phyloP scores from a whole-genome alignment of 2,329 filamentous ascomycete species.

The Talaromyces sp. region DNA sequence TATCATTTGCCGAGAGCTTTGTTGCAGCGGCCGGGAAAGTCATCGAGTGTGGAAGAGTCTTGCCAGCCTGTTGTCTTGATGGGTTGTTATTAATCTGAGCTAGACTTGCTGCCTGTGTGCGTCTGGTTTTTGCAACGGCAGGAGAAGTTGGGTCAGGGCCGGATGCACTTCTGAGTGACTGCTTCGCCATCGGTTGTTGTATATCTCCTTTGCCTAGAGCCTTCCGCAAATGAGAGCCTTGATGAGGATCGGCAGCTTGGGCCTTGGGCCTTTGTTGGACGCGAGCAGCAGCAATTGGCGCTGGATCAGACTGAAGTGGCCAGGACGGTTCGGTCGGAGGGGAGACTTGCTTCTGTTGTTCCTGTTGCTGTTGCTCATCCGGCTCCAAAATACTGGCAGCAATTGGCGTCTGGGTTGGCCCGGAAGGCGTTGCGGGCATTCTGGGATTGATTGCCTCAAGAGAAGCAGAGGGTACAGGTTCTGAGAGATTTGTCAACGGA shows the following conservation, averaged over 20 bases:
- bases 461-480: slow-evolving; percentile 7
- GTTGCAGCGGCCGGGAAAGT: slow-evolving; percentile 32
- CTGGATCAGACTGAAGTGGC: slow-evolving; percentile 13
- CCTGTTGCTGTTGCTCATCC: background rate
- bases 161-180: slow-evolving; percentile 4
- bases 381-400: background rate
- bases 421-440: slow-evolving; percentile 6
- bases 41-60: slow-evolving; percentile 15
- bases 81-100: slow-evolving; percentile 20
- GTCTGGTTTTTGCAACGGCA: slow-evolving; percentile 16
- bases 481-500: background rate
- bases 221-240: slow-evolving; percentile 18
- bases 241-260: slow-evolving; percentile 22
- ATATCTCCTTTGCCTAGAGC: slow-evolving; percentile 11
- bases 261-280: slow-evolving; percentile 21
- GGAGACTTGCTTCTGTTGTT: background rate
- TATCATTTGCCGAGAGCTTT: slow-evolving; percentile 61
- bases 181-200: background rate
- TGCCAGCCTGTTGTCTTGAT: slow-evolving; percentile 9
- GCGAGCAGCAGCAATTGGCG: slow-evolving; percentile 10
- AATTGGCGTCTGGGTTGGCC: background rate
- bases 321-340: slow-evolving; percentile 9
- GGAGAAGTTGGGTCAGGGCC: background rate
- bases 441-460: slow-evolving; percentile 3
- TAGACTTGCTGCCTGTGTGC: slow-evolving; percentile 26